Evolutionary conservation across 805 yeast species (phyloP), one percentile per base, ranked within the genome.

Genomic region (Nakazawaea sp.): DNA sequence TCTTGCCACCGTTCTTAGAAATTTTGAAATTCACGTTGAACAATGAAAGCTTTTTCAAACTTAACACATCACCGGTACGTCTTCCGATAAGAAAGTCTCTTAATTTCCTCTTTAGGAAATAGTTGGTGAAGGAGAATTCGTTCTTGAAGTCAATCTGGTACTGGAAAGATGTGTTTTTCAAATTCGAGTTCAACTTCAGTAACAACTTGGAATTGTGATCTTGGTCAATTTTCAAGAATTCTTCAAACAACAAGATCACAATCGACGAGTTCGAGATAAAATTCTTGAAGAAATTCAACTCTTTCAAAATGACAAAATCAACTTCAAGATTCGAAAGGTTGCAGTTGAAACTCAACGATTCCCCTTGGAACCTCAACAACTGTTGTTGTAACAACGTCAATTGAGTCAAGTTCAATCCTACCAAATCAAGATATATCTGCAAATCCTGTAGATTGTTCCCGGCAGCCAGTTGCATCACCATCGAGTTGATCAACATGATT

Each of bases 221-320:
- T 8, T 32, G 16, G 18, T 37, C 23, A 10, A 37, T 32, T 5
- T 27, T 15, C 1, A 37, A 9, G 21, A 32, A 32, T 15, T 37
- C 40, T 21, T 37, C 40, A 12, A 32, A n/a, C 25, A 37, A 23
- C 13, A 32, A 32, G 2, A 28, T 16, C 4, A 37, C 30, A 7
- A 37, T 32, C 9, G 40, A 37, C 4, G 36, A 32, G 15, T 37
- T 37, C 4, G 35, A 32, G 18, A 37, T 32, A 18, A 37, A 37
- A 17, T 37, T 31, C 13, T 37, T 37, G 33, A 32, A 32, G 25
- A 37, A 32, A 24, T 32, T 32, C 33, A 32, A 32, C 27, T 37
- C 40, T 28, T 32, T 32, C 25, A 37, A 27, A 9, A 32, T 20
- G 23, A 36, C 18, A 17, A 19, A 37, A 18, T 37, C 40, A 12